Conservation (phyloP, 805 yeast species). For the Teunomyces pallodes region DNA sequence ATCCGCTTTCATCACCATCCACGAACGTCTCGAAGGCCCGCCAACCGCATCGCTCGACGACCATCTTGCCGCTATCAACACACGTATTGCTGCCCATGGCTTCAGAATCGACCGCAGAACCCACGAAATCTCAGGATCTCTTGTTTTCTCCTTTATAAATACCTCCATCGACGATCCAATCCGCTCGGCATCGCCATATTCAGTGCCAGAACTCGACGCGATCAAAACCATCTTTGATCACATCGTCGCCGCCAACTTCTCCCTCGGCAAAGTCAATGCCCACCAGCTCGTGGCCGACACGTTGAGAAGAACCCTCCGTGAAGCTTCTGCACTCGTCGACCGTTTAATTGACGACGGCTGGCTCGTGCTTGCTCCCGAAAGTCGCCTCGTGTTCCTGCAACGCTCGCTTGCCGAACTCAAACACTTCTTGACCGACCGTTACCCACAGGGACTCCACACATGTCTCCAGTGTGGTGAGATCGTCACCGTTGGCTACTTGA, state of each 20-base stretch:
- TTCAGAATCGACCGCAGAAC: slow-evolving; percentile 42
- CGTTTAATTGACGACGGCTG: slow-evolving; percentile 51
- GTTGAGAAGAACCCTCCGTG: slow-evolving; percentile 27
- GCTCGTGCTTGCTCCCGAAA: slow-evolving; percentile 36
- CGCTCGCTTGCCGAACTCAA: slow-evolving; percentile 48
- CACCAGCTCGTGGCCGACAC: slow-evolving; percentile 25
- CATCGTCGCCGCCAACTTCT: slow-evolving; percentile 41
- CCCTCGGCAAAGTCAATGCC: slow-evolving; percentile 35
- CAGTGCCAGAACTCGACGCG: slow-evolving; percentile 39
- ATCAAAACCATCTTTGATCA: slow-evolving; percentile 47
- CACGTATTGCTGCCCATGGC: slow-evolving; percentile 33
- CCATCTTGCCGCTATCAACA: slow-evolving; percentile 29
- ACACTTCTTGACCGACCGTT: slow-evolving; percentile 41
- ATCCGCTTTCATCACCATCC: slow-evolving; percentile 19
- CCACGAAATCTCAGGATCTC: slow-evolving; percentile 31
- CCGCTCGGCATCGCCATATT: slow-evolving; percentile 35
- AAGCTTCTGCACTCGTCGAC: slow-evolving; percentile 39
- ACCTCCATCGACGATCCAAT: slow-evolving; percentile 37
- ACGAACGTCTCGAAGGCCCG: slow-evolving; percentile 7
- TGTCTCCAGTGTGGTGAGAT: slow-evolving; percentile 55
- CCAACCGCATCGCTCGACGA: slow-evolving; percentile 11
- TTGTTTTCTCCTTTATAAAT: slow-evolving; percentile 41
- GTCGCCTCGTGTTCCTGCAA: slow-evolving; percentile 37
- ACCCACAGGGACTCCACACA: slow-evolving; percentile 38
- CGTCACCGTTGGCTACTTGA: slow-evolving; percentile 49